These are phyloP conservation scores for Letharia columbiana DNA, from an alignment of 495 filamentous ascomycete genomes.

Conservation along the genomic window DNA sequence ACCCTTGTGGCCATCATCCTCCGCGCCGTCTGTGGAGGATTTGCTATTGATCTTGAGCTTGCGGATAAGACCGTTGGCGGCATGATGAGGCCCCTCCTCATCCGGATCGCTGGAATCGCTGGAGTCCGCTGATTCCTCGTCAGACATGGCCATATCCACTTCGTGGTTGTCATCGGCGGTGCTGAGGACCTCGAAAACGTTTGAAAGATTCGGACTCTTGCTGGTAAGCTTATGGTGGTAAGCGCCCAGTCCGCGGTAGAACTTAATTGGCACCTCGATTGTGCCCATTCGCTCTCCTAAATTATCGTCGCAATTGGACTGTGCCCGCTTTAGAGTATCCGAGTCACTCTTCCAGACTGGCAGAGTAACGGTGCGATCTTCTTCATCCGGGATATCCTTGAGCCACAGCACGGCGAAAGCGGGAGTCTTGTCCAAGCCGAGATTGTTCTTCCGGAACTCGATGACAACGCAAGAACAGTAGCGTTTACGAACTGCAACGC, in stretches of 20 bases:
- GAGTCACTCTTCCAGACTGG: conserved; percentile 49
- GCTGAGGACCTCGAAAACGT: conserved; percentile 56
- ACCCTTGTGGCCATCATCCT: conserved; percentile 17
- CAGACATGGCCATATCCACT: conserved; percentile 18
- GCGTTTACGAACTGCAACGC: conserved; percentile 52
- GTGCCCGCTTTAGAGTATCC: conserved; percentile 36
- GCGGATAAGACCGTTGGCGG: conserved; percentile 6
- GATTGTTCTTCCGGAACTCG: conserved; percentile 47
- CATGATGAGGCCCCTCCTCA: conserved; percentile 12
- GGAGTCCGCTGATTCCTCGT: conserved; percentile 14
- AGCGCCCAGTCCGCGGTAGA: conserved; percentile 50
- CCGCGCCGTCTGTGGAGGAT: conserved; percentile 10
- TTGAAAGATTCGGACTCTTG: conserved; percentile 41
- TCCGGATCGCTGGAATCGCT: conserved; percentile 22
- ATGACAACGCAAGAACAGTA: conserved; percentile 51
- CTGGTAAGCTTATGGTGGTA: conserved; percentile 46
- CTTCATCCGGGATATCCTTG: conserved; percentile 54
- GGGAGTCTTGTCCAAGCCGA: conserved; percentile 44
- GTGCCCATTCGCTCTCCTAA: conserved; percentile 41
- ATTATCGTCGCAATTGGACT: conserved; percentile 30
- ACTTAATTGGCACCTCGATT: conserved; percentile 44
- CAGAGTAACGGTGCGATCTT: conserved; percentile 44
- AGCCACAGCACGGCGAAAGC: conserved; percentile 62
- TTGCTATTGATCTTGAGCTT: neutral
- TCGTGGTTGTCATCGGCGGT: conserved; percentile 42